These are phyloP conservation scores for Bacidia rubella DNA, from an alignment of 495 filamentous ascomycete species.

Conservation along the genomic window DNA sequence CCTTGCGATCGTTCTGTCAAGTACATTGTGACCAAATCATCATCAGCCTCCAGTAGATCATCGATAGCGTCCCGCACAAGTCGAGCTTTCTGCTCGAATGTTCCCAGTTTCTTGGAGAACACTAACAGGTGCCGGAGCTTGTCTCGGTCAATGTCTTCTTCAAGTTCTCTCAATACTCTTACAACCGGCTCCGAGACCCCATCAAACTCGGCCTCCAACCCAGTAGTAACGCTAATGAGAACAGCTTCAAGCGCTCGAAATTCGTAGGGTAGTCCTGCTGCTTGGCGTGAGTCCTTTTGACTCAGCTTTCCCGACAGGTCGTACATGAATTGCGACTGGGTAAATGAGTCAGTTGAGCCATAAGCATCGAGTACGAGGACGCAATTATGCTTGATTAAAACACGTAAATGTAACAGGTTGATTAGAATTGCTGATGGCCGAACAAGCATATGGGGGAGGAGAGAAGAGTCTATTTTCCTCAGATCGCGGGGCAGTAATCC, in stretches of 20 bases:
- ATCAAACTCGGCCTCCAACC: conserved; percentile 86
- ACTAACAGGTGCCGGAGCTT: conserved; percentile 82
- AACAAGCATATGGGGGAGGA: conserved; percentile 91
- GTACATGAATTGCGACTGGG: conserved; percentile 94
- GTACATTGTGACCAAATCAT: conserved; percentile 93
- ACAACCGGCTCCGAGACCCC: conserved; percentile 85
- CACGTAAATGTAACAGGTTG: conserved; percentile 84
- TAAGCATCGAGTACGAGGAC: conserved; percentile 94
- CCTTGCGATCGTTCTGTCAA: conserved; percentile 72
- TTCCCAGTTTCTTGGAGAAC: conserved; percentile 87
- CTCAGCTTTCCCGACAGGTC: conserved; percentile 58
- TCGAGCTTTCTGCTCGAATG: conserved; percentile 93
- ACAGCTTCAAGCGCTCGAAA: conserved; percentile 46
- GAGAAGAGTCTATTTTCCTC: conserved; percentile 94
- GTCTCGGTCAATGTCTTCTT: conserved; percentile 94
- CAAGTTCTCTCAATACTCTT: conserved; percentile 70
- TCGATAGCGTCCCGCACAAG: conserved; percentile 91
- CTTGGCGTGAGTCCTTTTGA: conserved; percentile 33
- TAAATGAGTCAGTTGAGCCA: conserved; percentile 85
- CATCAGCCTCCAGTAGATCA: conserved; percentile 92
- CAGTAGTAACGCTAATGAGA: conserved; percentile 56
- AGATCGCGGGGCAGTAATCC: conserved; percentile 90
- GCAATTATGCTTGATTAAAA: conserved; percentile 85
- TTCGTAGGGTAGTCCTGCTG: conserved; percentile 47
- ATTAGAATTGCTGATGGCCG: conserved; percentile 89